These are phyloP conservation scores for Mycena epipterygia DNA, from an alignment of 768 basidiomycete genomes.

Conservation along the genomic window DNA sequence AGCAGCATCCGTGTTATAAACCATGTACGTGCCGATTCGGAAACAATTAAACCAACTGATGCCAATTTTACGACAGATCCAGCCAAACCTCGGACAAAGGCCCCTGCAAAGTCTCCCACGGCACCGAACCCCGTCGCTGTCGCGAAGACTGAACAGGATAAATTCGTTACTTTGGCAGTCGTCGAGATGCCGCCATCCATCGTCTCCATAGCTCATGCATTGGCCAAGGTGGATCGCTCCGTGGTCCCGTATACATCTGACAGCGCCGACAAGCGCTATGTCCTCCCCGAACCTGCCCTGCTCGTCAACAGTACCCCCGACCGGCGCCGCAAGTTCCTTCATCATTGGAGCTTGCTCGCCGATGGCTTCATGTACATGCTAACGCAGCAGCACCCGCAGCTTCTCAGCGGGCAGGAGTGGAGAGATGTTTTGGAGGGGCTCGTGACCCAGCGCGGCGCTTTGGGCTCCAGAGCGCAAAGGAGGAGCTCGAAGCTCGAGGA, in stretches of 20 bases:
- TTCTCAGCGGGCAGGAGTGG: background rate
- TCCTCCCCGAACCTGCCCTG: background rate
- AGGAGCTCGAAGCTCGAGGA: background rate
- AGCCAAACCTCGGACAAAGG: too few relatives aligned
- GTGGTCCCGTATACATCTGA: background rate
- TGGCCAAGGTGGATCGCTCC: background rate
- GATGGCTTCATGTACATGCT: background rate
- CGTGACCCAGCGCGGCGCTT: background rate
- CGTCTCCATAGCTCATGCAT: background rate
- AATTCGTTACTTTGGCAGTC: background rate
- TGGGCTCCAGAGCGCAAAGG: background rate
- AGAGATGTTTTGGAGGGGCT: background rate
- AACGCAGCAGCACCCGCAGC: too few relatives aligned
- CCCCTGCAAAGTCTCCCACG: too few relatives aligned
- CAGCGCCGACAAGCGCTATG: background rate
- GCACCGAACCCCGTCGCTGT: too few relatives aligned
- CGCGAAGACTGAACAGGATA: background rate
- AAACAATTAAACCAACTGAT: too few relatives aligned
- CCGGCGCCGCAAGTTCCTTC: background rate
- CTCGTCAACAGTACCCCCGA: background rate
- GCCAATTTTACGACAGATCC: too few relatives aligned
- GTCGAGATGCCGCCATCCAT: constrained; percentile 1
- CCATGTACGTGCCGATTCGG: too few relatives aligned
- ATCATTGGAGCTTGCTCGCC: background rate
- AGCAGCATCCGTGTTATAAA: too few relatives aligned